phyloP scores from a whole-genome alignment of 495 filamentous ascomycete genomes.

The Penicillium herquei region DNA sequence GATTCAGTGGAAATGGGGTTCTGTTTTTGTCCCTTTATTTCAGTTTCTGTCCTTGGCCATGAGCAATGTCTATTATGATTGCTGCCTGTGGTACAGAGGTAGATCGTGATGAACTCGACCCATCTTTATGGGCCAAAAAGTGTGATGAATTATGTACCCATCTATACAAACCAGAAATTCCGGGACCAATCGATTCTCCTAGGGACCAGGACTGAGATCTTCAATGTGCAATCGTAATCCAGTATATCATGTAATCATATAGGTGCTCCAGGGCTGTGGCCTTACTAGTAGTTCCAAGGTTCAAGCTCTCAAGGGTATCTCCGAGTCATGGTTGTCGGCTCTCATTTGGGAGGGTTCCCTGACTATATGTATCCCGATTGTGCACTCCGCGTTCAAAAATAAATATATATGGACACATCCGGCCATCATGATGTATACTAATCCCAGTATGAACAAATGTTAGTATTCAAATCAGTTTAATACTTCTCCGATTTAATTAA shows the following conservation, averaged over 20 bases:
- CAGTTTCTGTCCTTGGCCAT: slow-evolving; percentile 15
- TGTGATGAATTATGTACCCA: slow-evolving; percentile 32
- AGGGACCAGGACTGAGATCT: neutral
- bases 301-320: too few relatives aligned
- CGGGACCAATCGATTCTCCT: slow-evolving; percentile 11
- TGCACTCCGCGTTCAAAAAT: neutral
- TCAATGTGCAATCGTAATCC: neutral
- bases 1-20: slow-evolving; percentile 23
- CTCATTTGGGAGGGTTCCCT: too few relatives aligned
- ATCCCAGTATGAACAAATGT: too few relatives aligned
- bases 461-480: too few relatives aligned
- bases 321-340: too few relatives aligned
- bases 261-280: too few relatives aligned
- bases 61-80: slow-evolving; percentile 22
- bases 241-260: too few relatives aligned
- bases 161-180: slow-evolving; percentile 26
- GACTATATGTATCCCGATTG: too few relatives aligned
- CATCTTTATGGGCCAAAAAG: slow-evolving; percentile 27
- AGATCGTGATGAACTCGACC: slow-evolving; percentile 21
- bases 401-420: too few relatives aligned
- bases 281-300: too few relatives aligned
- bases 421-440: too few relatives aligned
- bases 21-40: slow-evolving; percentile 15
- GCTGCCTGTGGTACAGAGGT: slow-evolving; percentile 24
- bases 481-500: too few relatives aligned